Evolutionary conservation across 2,329 filamentous ascomycete genomes (phyloP).

Genomic region (Phoma herbarum): DNA sequence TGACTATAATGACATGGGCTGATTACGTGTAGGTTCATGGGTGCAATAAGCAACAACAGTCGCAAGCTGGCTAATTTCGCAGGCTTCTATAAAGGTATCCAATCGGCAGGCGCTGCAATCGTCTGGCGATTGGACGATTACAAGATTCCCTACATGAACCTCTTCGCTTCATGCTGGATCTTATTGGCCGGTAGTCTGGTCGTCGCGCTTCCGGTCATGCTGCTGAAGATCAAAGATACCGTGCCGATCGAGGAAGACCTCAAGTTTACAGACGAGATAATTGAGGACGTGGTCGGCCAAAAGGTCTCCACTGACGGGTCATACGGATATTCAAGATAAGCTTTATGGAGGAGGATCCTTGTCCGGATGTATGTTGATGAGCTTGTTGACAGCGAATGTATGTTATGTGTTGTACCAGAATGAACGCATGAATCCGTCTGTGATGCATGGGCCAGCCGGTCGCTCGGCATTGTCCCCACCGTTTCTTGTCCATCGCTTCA

Average conservation of each 20-base stretch:
- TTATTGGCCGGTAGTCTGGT: background rate
- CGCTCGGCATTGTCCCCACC: background rate
- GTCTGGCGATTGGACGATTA: constrained; percentile 1
- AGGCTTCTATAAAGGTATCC: constrained; percentile 1
- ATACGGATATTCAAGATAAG: background rate
- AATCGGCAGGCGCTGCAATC: constrained; percentile 1
- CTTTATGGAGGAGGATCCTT: background rate
- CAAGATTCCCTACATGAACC: background rate
- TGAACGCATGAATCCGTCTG: background rate
- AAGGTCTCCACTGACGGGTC: background rate
- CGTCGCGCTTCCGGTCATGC: background rate
- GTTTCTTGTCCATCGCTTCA: background rate
- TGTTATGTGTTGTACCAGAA: background rate
- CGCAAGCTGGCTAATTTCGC: background rate
- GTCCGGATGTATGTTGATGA: background rate
- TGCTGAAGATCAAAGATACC: background rate
- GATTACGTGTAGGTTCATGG: background rate
- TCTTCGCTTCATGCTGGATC: background rate
- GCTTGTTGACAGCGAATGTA: background rate
- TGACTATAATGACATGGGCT: background rate
- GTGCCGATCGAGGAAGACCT: background rate
- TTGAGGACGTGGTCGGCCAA: background rate
- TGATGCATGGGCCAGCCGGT: background rate
- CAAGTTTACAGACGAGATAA: background rate
- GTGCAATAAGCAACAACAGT: background rate